Evolutionary conservation across 768 basidiomycete species (phyloP).

Genomic region (Leccinum barrowsii): DNA sequence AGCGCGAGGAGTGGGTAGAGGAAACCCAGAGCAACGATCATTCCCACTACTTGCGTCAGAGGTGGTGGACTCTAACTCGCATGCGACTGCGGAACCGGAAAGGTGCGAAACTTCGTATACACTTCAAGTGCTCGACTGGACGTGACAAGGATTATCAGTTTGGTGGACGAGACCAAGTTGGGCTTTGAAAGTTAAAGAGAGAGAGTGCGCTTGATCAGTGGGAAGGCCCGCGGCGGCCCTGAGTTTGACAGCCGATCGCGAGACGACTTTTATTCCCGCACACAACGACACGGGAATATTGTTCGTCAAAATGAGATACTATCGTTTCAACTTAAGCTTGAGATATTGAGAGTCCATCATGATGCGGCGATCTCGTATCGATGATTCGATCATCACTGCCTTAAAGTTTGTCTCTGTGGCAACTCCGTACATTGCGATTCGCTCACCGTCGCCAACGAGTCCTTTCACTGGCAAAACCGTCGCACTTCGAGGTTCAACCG

Average conservation of each 20-base stretch:
- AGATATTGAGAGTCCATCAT: not conserved
- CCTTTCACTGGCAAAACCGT: constrained; percentile 1
- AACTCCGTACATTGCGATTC: no score
- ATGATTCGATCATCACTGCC: not conserved
- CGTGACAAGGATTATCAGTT: not conserved
- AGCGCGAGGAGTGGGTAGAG: constrained; percentile 21
- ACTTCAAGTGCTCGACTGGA: not conserved
- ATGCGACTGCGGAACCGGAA: not conserved
- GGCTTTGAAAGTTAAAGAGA: not conserved
- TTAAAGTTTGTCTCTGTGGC: not conserved
- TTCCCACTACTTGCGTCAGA: not conserved
- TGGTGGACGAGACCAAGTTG: not conserved
- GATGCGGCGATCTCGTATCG: not conserved
- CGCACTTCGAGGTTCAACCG: not conserved
- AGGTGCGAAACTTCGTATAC: not conserved
- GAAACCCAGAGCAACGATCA: constrained; percentile 25
- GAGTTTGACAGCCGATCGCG: not conserved
- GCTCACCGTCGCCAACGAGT: constrained; percentile 1
- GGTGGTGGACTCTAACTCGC: not conserved
- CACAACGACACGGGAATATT: not conserved
- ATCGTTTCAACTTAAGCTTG: not conserved
- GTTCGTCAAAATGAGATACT: not conserved
- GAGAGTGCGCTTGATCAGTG: not conserved
- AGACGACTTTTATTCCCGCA: not conserved
- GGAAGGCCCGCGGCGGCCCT: not conserved